These are phyloP conservation scores for Vigna radiata DNA, from an alignment of 306 rosid genomes.

Conservation along the genomic window DNA sequence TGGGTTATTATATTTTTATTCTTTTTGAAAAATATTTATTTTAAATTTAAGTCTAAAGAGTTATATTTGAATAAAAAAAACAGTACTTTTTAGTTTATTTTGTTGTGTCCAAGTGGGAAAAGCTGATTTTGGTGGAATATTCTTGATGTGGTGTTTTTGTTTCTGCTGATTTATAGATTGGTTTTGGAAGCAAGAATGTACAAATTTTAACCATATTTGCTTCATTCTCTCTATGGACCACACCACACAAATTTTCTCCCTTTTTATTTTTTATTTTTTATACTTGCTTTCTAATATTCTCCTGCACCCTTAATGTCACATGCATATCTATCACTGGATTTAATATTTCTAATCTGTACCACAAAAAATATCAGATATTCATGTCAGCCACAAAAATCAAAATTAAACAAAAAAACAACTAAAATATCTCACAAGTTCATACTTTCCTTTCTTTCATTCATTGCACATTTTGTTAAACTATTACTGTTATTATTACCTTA, in stretches of 20 bases:
- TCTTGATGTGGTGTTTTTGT: neutral
- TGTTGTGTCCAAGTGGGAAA: neutral
- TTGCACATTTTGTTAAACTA: conserved; percentile 1
- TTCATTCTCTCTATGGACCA: conserved; percentile 23
- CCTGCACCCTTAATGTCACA: neutral
- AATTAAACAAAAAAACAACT: neutral
- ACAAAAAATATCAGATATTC: neutral
- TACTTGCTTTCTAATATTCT: conserved; percentile 17
- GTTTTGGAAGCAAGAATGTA: neutral
- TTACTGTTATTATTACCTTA: neutral
- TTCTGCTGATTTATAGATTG: neutral
- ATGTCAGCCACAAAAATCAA: conserved; percentile 11
- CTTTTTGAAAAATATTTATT: too few relatives aligned
- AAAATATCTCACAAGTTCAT: neutral
- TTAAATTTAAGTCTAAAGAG: too few relatives aligned
- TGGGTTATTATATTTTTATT: too few relatives aligned
- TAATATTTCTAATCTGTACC: neutral
- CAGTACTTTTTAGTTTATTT: too few relatives aligned
- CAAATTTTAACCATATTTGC: conserved; percentile 1
- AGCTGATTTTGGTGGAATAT: neutral
- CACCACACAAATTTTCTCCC: neutral
- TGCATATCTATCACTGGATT: neutral
- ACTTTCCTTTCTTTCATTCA: neutral
- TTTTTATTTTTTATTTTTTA: neutral
- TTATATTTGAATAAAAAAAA: too few relatives aligned